Percentiles rank a stretch among this genome's conserved stretches.
Conservation (phyloP, 371 early-diverging fungal species). For the Rhizopus stolonifer region DNA sequence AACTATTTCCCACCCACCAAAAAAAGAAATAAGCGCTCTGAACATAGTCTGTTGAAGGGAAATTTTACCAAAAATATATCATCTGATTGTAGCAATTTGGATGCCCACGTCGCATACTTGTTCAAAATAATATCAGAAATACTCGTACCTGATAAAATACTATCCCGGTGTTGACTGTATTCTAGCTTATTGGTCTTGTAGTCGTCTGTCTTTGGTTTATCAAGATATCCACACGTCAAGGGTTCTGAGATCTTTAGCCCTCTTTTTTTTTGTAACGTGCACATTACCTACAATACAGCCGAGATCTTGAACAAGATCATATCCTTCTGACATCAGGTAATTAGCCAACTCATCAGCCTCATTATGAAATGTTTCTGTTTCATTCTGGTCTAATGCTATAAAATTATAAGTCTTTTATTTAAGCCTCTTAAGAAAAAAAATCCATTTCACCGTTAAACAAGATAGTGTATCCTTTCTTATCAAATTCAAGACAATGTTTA, state of each 20-base stretch:
- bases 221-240: constrained; percentile 49
- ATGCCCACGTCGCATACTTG: constrained; percentile 36
- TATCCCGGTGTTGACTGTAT: constrained; percentile 33
- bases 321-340: constrained; percentile 43
- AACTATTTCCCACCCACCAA: too few species aligned
- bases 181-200: constrained; percentile 23
- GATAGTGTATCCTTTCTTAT: not conserved
- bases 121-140: constrained; percentile 30
- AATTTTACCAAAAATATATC: constrained; percentile 23
- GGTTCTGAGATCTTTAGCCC: constrained; percentile 34
- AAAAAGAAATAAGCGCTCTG: not conserved
- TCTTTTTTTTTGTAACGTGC: not conserved
- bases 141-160: constrained; percentile 13
- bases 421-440: too few species aligned
- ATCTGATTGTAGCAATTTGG: constrained; percentile 24
- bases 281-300: constrained; percentile 54
- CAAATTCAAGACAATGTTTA: not conserved
- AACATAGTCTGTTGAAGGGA: not conserved
- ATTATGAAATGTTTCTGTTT: constrained; percentile 32
- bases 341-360: constrained; percentile 56
- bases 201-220: constrained; percentile 15
- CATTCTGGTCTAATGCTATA: constrained; percentile 25
- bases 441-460: not conserved
- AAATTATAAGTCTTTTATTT: too few species aligned
- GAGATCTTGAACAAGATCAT: constrained; percentile 44